Evolutionary conservation across 1,284 basidiomycete genomes (phyloP), one percentile per base, ranked within the genome.

Genomic region (Xerocomus alliaceus): DNA sequence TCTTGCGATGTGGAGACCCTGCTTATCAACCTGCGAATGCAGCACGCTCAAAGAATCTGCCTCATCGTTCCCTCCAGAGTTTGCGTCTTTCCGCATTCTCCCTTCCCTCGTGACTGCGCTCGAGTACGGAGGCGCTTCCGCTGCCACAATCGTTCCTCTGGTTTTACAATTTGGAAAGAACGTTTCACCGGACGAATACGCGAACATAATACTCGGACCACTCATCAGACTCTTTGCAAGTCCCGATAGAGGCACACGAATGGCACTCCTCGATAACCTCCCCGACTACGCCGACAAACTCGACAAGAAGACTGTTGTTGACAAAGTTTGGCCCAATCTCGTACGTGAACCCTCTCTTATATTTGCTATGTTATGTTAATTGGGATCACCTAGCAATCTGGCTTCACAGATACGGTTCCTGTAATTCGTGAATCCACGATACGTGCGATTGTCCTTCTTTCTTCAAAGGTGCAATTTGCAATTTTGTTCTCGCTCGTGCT

Each of bases 401-500:
- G 97, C 0, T 98, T 99, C 73, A 86, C 91, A 6, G 97, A 99
- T 74, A 96, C 95, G 0, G 92, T 98, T 0, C 89, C 95, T 1
- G 84, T 97, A 48, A 94, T 99, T 58, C 88, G 97, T 37, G 96
- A 98, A 78, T 95, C 95, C 0, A 98, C 97, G 0, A 86, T 98
- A 54, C 94, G 94, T 74, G 90, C 94, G 0, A 90, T 98, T 42
- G 89, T 89, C 54, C 81, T 94, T 7, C 82, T 99, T 12, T 87
- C 95, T 0, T 87, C 92, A 24, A 97, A 98, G 78, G 94, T 93
- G 35, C 20, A 71, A 62, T 46, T 52, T n/a, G 4, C 7, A 1
- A 13, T n/a, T 31, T 20, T 35, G 49, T 4, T 34, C 35, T 53
- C 15, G 28, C 18, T 15, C 28, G 2, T 20, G 18, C 42, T 49